Evolutionary conservation across 257 asterid species (phyloP), one percentile per base, ranked within the genome.

Genomic region (Nemophila menziesii): DNA sequence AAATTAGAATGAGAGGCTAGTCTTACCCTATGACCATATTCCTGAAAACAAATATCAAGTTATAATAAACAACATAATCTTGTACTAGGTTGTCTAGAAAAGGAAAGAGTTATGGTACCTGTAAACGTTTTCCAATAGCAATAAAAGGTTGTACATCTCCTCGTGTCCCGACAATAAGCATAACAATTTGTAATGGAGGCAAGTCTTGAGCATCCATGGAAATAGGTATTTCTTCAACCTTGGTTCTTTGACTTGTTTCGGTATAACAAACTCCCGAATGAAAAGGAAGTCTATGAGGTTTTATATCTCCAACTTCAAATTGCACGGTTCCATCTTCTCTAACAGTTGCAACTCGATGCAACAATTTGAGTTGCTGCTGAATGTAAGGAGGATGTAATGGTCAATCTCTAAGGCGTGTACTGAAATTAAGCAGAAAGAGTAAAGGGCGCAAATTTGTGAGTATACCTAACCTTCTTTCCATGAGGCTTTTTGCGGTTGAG

Each of bases 91-190:
- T 34, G 33, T 38, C 11, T 7, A 33, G 12, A 12, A 20, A 11
- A 44, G 52, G 6, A 33, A 11, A 36, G 40, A 12, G 27, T 16
- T 26, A 11, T 7, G 11, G 26, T 52, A 85, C 93, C 85, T 85
- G 92, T 57, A 85, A 64, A 44, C 75, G 66, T 63, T 81, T 81
- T 33, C 96, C 96, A 39, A 81, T 85, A 38, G 93, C 93, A 47
- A 80, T 60, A 72, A 85, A 80, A 20, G 96, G 96, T 54, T 85
- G 93, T 27, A 85, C 96, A 51, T 85, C 96, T 51, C 93, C 96
- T 51, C 96, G 66, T 16, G 96, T 80, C 51, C 96, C 96, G 46
- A 85, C 96, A 40, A 85, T 85, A 55, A 85, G 80, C 82, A 85
- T 73, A 60, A 78, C 89, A 48, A 80, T 85, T 59, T 85, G 85